Evolutionary conservation across 495 filamentous ascomycete species (phyloP), one percentile per base, ranked within the genome.

Genomic region (Massariosphaeria phaeospora): DNA sequence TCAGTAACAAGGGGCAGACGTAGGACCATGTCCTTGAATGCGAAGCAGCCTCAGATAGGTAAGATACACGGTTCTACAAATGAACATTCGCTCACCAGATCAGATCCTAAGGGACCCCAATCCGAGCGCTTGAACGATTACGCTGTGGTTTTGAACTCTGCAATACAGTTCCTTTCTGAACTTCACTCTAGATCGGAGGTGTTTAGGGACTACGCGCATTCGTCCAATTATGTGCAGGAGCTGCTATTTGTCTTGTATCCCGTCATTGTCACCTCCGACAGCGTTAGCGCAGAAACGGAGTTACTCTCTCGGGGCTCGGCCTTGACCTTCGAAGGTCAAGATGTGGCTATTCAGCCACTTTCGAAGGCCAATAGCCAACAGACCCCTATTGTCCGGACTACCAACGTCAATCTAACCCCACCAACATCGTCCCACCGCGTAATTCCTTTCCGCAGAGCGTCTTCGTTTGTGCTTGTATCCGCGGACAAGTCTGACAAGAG

Each of bases 381-480:
- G 13, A 71, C 78, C 2, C 83, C 86, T 8, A 84, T 87, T 27
- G 75, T 96, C 29, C 76, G 85, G 59, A 91, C 88, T 17, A 78
- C 83, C 3, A 81, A 75, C 21, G 72, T 84, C 9, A 78, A 81
- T 46, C 73, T 73, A 34, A 75, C 48, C 55, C 76, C 62, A 67
- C 77, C 36, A 64, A 58, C 63, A 71, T 65, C 48, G 66, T 69
- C 59, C 60, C 61, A 76, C 50, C 75, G 73, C 63, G 79, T 77
- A 20, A 78, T 72, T 60, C 79, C 76, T 57, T 76, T 84, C 18
- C 82, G 82, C 27, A 81, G 89, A 51, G 83, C 84, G 1, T 96
- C 93, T 8, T 93, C 91, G 5, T 97, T 96, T 61, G 83, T 97
- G 27, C 73, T 98, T 15, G 76, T 97, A 17, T 86, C 86, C 11